Base-by-base conservation (phyloP, 1,284 basidiomycete species). In the Blastosporella zonata region DNA sequence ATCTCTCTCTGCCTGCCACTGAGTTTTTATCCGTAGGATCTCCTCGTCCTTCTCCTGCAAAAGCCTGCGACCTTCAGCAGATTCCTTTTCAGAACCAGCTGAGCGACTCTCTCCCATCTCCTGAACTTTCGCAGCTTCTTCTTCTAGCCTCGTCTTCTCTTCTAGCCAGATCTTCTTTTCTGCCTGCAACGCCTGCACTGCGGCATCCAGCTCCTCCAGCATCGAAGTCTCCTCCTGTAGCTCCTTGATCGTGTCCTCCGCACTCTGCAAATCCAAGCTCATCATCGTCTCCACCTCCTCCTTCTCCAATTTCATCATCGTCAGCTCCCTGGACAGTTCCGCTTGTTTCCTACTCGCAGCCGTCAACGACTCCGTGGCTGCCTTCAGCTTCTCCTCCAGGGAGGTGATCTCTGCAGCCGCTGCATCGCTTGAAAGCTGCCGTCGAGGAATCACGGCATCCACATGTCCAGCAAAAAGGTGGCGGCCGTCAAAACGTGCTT, bases 401-500 rank as follows among this genome's bases (percentile, higher is more conserved):
- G 67, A 59, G 8, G 65, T 48, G 3, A 82, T 79, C 67, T 64
- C 72, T 43, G 55, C 54, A 57, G 72, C 54, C 48, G 68, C 54
- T 58, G 71, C 57, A 20, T 71, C 69, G 3, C 67, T 59, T 1
- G 67, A 67, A n/a, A 67, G 58, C 46, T 65, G 62, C 9, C 63
- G 62, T 46, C 62, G 66, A 0, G 83, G 84, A 0, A 82, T 69
- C 13, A 86, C 66, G 3, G 85, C 75, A 41, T 81, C 74, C 3
- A 75, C 80, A 55, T 91, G 87, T 0, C 88, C 88, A 0, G 88
- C 87, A 56, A 90, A 90, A 41, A 90, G 72, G 67, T 91, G 88
- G 1, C 82, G 81, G n/a, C 87, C 87, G 46, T 89, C 86, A 59
- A 91, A 90, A 35, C 78, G 81, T 21, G 69, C 57, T 47, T 70